Evolutionary conservation across 495 filamentous ascomycete species (phyloP).

Genomic region (Penicillium chermesinum): DNA sequence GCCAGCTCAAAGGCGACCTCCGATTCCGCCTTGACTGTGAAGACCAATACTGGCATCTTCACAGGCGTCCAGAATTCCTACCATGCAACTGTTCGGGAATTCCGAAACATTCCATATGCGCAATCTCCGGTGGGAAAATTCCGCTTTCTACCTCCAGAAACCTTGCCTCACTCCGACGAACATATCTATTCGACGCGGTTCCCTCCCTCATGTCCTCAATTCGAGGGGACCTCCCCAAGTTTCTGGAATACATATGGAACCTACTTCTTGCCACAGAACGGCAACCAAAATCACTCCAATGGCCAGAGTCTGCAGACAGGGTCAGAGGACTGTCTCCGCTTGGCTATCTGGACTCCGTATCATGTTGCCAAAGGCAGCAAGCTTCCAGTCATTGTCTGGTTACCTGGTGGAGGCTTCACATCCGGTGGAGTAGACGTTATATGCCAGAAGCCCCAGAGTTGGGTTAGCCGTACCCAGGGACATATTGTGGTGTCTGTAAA

Average conservation of each 20-base stretch:
- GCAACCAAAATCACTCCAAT: constrained; percentile 4
- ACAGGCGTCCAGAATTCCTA: constrained; percentile 7
- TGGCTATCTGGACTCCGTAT: constrained; percentile 18
- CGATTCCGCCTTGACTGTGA: constrained; percentile 9
- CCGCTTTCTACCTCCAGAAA: constrained; percentile 8
- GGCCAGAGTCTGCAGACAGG: constrained; percentile 11
- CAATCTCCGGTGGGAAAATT: constrained; percentile 10
- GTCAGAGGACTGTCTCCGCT: constrained; percentile 18
- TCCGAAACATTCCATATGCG: constrained; percentile 7
- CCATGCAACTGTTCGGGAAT: constrained; percentile 9
- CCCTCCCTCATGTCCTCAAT: constrained; percentile 17
- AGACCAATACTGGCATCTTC: constrained; percentile 11
- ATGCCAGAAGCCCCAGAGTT: constrained; percentile 39
- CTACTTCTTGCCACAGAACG: constrained; percentile 11
- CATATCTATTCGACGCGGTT: background rate
- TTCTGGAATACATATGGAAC: constrained; percentile 15
- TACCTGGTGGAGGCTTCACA: constrained; percentile 11
- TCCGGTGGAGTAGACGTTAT: constrained; percentile 38
- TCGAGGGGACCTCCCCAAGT: background rate
- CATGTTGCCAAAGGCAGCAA: constrained; percentile 4
- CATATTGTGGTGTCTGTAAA: constrained; percentile 54
- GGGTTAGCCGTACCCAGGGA: constrained; percentile 42
- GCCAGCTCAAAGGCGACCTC: too few species aligned
- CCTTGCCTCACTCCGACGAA: background rate
- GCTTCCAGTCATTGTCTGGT: constrained; percentile 15